These are phyloP conservation scores for Cyberlindnera petersonii DNA, from an alignment of 805 yeast species.

Conservation along the genomic window DNA sequence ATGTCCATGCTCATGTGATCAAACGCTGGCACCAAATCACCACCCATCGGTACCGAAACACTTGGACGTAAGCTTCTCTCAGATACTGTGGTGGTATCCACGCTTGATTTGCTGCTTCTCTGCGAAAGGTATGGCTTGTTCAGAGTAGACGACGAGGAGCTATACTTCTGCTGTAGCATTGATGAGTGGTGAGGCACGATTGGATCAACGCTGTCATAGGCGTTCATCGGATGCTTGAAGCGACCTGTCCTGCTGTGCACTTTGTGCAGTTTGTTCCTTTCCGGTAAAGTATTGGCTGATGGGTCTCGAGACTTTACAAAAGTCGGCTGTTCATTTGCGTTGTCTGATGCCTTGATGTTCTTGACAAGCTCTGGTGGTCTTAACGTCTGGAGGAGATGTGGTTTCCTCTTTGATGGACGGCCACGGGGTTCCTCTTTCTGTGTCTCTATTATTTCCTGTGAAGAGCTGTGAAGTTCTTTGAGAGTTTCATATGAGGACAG, in stretches of 20 bases:
- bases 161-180: constrained; percentile 19
- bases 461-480: too few relatives aligned
- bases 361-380: constrained; percentile 18
- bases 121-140: background rate
- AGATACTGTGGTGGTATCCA: constrained; percentile 1
- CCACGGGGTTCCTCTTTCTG: constrained; percentile 9
- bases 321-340: constrained; percentile 1
- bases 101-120: constrained; percentile 1
- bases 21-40: constrained; percentile 26
- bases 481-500: too few relatives aligned
- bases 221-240: constrained; percentile 23
- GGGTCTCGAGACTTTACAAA: constrained; percentile 16
- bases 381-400: background rate
- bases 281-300: constrained; percentile 9
- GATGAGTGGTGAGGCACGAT: constrained; percentile 18
- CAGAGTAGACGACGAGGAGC: background rate
- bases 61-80: constrained; percentile 7
- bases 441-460: too few relatives aligned
- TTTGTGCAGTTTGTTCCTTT: background rate
- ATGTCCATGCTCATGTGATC: constrained; percentile 24
- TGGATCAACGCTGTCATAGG: constrained; percentile 20
- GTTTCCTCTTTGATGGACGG: constrained; percentile 7
- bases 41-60: constrained; percentile 18
- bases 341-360: constrained; percentile 13
- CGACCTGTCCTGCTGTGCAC: constrained; percentile 6